These are phyloP conservation scores for Bolboschoenoplectus hybrid DNA, from an alignment of 202 grass and related monocot species.

Conservation along the genomic window DNA sequence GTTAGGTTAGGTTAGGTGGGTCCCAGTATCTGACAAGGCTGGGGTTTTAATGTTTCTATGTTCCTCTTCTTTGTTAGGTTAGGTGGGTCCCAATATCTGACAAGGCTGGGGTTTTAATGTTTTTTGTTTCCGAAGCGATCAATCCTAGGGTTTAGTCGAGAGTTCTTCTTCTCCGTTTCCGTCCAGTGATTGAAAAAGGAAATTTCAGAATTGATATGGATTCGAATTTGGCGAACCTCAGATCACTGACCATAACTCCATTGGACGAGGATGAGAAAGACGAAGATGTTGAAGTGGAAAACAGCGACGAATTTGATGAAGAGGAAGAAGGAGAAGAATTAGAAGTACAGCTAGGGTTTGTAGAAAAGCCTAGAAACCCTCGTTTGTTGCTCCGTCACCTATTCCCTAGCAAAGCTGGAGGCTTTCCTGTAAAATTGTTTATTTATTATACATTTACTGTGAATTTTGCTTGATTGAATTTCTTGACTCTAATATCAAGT, in stretches of 20 bases:
- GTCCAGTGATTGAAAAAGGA: background rate
- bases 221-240: constrained; percentile 14
- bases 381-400: constrained; percentile 62
- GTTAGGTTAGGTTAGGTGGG: too few relatives aligned
- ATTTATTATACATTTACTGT: constrained; percentile 7
- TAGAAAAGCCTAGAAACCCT: constrained; percentile 50
- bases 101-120: too few relatives aligned
- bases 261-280: constrained; percentile 29
- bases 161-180: background rate
- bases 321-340: constrained; percentile 51
- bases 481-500: background rate
- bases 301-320: constrained; percentile 30
- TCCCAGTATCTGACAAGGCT: too few relatives aligned
- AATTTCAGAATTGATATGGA: constrained; percentile 10
- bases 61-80: too few relatives aligned
- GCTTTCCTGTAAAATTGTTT: constrained; percentile 47
- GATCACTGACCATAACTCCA: constrained; percentile 28
- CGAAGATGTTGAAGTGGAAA: constrained; percentile 9
- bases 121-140: too few relatives aligned
- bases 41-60: too few relatives aligned
- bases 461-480: background rate
- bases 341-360: constrained; percentile 54
- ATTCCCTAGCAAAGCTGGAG: constrained; percentile 83
- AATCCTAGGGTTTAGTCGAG: background rate
- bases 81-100: too few relatives aligned